Base-by-base conservation (phyloP, 2,329 filamentous ascomycete genomes). In the Beauveria varroae region DNA sequence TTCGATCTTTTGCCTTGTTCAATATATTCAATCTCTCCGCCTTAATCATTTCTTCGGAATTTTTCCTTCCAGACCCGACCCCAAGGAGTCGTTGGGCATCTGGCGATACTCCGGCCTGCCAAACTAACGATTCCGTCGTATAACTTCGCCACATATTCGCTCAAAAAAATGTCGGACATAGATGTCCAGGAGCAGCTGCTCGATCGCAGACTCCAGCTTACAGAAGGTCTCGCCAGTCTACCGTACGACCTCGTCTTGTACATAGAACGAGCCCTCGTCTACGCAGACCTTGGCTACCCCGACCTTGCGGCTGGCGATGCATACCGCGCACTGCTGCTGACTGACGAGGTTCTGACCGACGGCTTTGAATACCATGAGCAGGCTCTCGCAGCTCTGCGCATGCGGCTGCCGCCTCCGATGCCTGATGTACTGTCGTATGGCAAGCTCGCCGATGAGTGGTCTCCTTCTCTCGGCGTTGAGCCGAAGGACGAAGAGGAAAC, bases 251-350 rank as follows among this genome's bases (percentile, higher is more conserved):
- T 86, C 41, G 78, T 89, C 60, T 77, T 88, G 8, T 88, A 87
- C 65, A 78, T 90, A 60, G 81, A 88, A 65, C 85, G 93, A 37
- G 91, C 91, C 26, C 76, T 83, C 40, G 78, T 89, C 47, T 86
- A 97, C 73, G 82, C 86, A 18, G 78, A 85, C 51, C 80, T 97
- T 52, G 90, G 86, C 43, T 98, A 96, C 73, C 91, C 91, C 0
- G 95, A 99, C 72, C 83, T 99, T 44, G 92, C 92, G 5, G 87
- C 88, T 12, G 91, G 91, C 40, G 93, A 97, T 78, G 91, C 91
- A 5, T 98, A 98, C 72, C 88, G 89, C 60, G 92, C 93, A 1
- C 81, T 98, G n/a, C 83, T 96, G 4, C 78, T 99, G 52, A 83
- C 89, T 18, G 93, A 98, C 70, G 91, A 95, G 66, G 82, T 91